These are phyloP conservation scores for Centrapalus pauciflorus DNA, from an alignment of 129 eudicot species.

Conservation along the genomic window DNA sequence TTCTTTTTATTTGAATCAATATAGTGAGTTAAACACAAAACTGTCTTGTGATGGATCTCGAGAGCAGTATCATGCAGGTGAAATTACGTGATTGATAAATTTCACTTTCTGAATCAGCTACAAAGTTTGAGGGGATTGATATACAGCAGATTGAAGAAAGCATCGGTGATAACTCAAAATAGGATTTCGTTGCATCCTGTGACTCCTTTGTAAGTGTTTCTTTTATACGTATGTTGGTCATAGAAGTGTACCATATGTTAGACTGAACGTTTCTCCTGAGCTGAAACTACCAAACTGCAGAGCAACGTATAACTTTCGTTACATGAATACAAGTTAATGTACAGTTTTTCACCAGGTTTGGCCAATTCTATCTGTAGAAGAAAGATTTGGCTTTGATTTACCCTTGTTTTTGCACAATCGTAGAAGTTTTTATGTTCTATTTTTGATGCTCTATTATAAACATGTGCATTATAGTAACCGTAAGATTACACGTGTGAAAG, in stretches of 20 bases:
- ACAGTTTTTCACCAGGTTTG: neutral
- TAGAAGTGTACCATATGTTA: neutral
- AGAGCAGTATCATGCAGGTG: neutral
- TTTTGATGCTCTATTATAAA: neutral
- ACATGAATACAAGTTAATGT: neutral
- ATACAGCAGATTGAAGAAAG: neutral
- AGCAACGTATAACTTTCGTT: neutral
- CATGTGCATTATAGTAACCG: too few species aligned
- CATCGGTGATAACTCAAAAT: neutral
- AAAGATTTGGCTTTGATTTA: neutral
- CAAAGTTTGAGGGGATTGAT: neutral
- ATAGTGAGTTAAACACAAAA: neutral
- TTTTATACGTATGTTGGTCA: neutral
- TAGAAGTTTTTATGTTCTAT: neutral
- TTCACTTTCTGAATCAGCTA: too few species aligned
- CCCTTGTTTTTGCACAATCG: neutral
- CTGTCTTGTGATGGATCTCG: neutral
- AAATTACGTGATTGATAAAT: neutral
- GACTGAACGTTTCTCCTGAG: neutral
- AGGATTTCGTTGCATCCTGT: neutral
- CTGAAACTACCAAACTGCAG: neutral
- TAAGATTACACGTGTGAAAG: too few species aligned
- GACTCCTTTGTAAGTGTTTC: slow-evolving; percentile 2
- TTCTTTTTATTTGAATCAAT: too few species aligned
- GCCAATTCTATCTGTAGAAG: neutral